Percentiles rank a stretch among this genome's conserved stretches.
Evolutionary conservation across 805 yeast species (phyloP).

Genomic region (Candida suzukii): DNA sequence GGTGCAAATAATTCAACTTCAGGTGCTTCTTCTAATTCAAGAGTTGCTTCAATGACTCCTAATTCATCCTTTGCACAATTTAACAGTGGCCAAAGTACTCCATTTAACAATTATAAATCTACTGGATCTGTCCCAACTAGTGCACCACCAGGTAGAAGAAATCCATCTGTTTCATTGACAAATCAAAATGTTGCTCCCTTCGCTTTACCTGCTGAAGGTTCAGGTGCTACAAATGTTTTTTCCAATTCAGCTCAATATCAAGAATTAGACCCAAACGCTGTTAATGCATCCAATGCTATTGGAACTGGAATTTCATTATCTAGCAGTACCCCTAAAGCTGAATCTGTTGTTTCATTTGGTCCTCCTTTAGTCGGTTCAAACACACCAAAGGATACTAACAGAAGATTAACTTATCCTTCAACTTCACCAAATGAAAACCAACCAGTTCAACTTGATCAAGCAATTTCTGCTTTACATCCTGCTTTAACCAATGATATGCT

Average conservation of each 20-base stretch:
- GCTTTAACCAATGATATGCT: constrained; percentile 19
- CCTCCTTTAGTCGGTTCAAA: constrained; percentile 16
- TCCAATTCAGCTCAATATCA: too few relatives aligned
- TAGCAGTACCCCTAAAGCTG: constrained; percentile 7
- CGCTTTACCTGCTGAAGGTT: constrained; percentile 11
- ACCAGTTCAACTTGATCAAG: constrained; percentile 6
- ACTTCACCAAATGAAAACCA: constrained; percentile 10
- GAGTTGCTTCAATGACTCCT: constrained; percentile 11
- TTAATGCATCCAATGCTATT: constrained; percentile 2
- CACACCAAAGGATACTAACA: constrained; percentile 31
- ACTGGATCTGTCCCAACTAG: constrained; percentile 9
- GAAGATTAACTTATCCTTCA: constrained; percentile 29
- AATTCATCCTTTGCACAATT: constrained; percentile 12
- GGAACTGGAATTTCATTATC: not conserved
- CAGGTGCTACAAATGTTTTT: not conserved
- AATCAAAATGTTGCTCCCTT: constrained; percentile 13
- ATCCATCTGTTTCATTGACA: constrained; percentile 10
- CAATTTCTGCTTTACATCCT: constrained; percentile 18
- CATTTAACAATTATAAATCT: constrained; percentile 12
- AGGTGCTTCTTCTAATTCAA: not conserved
- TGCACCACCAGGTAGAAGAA: constrained; percentile 16
- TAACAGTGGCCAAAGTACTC: constrained; percentile 12
- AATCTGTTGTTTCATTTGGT: constrained; percentile 9
- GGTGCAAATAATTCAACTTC: constrained; percentile 1
- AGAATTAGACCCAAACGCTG: too few relatives aligned